These are phyloP conservation scores for Marasmius tenuissimus DNA, from an alignment of 1,284 basidiomycete genomes.

Conservation along the genomic window DNA sequence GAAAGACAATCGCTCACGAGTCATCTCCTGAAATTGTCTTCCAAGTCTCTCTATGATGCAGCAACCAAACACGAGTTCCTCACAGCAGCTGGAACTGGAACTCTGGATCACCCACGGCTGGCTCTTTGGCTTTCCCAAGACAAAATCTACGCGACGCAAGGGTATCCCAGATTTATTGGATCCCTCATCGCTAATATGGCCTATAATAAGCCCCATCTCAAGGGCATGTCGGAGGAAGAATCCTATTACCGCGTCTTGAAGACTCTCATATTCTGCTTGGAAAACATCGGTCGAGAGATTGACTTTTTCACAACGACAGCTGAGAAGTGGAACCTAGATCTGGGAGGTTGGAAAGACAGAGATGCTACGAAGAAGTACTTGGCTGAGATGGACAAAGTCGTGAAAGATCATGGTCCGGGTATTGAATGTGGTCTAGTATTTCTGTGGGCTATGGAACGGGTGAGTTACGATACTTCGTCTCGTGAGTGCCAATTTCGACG, in stretches of 20 bases:
- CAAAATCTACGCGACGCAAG: slow-evolving; percentile 68
- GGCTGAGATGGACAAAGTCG: slow-evolving; percentile 64
- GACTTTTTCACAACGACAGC: slow-evolving; percentile 61
- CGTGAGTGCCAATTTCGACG: neutral
- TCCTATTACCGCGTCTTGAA: slow-evolving; percentile 47
- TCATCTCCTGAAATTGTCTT: slow-evolving; percentile 36
- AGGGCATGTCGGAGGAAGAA: slow-evolving; percentile 33
- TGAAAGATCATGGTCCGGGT: slow-evolving; percentile 33
- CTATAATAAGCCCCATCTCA: slow-evolving; percentile 35
- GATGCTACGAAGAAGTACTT: slow-evolving; percentile 67
- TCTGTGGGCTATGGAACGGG: slow-evolving; percentile 79
- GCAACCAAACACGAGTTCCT: slow-evolving; percentile 62
- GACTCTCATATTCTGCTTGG: slow-evolving; percentile 49
- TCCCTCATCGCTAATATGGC: slow-evolving; percentile 57
- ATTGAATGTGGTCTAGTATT: slow-evolving; percentile 70
- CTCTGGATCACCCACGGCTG: slow-evolving; percentile 45
- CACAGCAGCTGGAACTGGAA: slow-evolving; percentile 47
- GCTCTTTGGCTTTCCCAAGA: slow-evolving; percentile 68
- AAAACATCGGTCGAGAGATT: slow-evolving; percentile 61
- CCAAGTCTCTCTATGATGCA: slow-evolving; percentile 36
- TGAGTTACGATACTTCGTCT: slow-evolving; percentile 28
- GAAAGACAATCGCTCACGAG: slow-evolving; percentile 22
- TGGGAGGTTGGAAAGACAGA: slow-evolving; percentile 52
- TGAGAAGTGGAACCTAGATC: slow-evolving; percentile 39
- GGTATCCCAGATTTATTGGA: slow-evolving; percentile 65